Evolutionary conservation across 805 yeast species (phyloP), one percentile per base, ranked within the genome.

Genomic region (Saccharomycopsis vini): DNA sequence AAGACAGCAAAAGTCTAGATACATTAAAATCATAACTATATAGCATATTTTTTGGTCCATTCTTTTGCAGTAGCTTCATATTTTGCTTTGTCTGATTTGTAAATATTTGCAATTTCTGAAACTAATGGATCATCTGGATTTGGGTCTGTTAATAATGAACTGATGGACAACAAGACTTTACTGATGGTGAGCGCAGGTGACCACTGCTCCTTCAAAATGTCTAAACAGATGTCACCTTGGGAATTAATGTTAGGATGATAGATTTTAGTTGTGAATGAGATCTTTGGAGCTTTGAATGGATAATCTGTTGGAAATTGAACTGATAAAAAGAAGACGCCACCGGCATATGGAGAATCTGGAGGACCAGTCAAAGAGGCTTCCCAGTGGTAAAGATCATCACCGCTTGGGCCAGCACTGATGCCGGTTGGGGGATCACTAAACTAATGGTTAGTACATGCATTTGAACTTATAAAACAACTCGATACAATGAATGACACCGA

Each of bases 341-440:
- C 90, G 31, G 82, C 73, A 56, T 77, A 78, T 49, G 85, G 92
- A 39, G 96, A 85, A 68, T 92, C 97, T 54, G 95, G 77, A 41
- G 98, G 98, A 40, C 98, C 98, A 94, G 92, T 87, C 63, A 92
- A 92, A 36, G 97, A 89, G 34, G 97, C 98, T 69, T 92, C 97
- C 98, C 98, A 92, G 72, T 90, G 97, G 70, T 83, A 92, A 61
- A 90, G 71, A 65, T 90, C 98, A 57, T 92, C 97, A 39, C 97
- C 97, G 37, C 87, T 92, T 56, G 98, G 98, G 34, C 98, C 98
- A 9, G 98, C 98, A 20, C 97, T 88, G 68, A 97, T 92, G 37
- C 96, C 89, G 51, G 97, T 84, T 57, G 97, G 97, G 52, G 98
- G 98, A 64, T 90, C 98, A 73, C 95, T 87, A 56, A 5, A 33